phyloP scores from a whole-genome alignment of 495 filamentous ascomycete genomes.

The Tuber brumale region DNA sequence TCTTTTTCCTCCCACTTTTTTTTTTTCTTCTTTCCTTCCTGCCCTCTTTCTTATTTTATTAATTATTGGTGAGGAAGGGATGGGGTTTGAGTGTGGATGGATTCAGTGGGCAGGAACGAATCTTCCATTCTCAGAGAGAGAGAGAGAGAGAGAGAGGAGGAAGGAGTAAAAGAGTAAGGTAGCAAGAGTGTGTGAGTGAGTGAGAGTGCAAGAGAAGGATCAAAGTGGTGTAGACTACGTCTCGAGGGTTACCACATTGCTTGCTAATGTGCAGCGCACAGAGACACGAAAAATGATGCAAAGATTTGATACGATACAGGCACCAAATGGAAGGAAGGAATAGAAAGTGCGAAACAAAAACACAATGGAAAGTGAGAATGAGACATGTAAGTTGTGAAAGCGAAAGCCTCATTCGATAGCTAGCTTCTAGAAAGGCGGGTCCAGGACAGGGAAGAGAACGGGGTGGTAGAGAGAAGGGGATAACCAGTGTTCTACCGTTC shows the following conservation, averaged over 20 bases:
- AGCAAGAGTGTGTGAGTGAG: conserved; percentile 2
- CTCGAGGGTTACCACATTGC: background rate
- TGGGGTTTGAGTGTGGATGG: conserved; percentile 14
- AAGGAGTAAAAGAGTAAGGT: conserved; percentile 5
- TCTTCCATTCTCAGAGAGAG: conserved; percentile 7
- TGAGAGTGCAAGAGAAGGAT: conserved; percentile 3
- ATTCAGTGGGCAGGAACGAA: conserved; percentile 24
- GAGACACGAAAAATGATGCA: conserved; percentile 25
- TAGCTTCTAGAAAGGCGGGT: background rate
- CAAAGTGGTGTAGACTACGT: conserved; percentile 7
- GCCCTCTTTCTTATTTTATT: background rate
- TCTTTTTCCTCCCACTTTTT: background rate
- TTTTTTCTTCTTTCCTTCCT: background rate
- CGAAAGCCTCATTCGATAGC: background rate
- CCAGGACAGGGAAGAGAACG: background rate
- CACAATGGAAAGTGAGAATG: conserved; percentile 22
- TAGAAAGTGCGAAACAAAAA: conserved; percentile 21
- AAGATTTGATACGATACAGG: conserved; percentile 17
- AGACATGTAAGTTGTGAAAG: background rate
- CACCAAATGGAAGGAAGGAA: conserved; percentile 30
- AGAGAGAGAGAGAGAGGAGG: background rate
- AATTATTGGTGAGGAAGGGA: conserved; percentile 5
- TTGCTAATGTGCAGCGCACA: conserved; percentile 7
- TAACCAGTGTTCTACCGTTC: background rate
- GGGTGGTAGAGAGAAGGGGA: background rate